Evolutionary conservation across 2,329 filamentous ascomycete species (phyloP), one percentile per base, ranked within the genome.

Genomic region (Paramyrothecium sp.): DNA sequence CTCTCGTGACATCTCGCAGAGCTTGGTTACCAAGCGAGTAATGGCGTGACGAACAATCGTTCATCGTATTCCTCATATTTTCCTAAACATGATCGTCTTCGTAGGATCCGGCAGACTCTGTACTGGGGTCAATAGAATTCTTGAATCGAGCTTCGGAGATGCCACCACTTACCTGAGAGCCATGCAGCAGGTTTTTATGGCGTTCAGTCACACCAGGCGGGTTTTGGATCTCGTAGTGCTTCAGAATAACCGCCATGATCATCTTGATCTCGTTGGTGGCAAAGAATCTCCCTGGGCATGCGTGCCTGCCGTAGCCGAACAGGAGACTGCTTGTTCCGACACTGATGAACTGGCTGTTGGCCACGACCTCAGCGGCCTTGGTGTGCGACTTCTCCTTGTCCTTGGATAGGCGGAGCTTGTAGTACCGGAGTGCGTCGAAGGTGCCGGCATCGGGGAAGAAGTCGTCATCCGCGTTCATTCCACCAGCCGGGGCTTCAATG

Each of bases 341-440:
- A 61, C 72, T 75, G 30, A 74, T 75, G 57, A 79, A 77, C 64
- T 79, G 77, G 62, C 75, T 69, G 38, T 65, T 58, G 30, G 61
- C 60, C 17, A 59, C 58, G 21, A 60, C 55, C 48, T 65, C 61
- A 22, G 63, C 56, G 21, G 62, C 58, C 53, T 61, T 56, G 30
- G 51, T 34, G 44, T 48, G 46, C 19, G 49, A 26, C 11, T 26
- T 30, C 57, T 1, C 61, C 57, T 1, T 46, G 21, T 11, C 54
- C 54, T 54, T 63, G 58, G 62, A 61, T 55, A 72, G 69, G n/a
- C 74, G 70, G 58, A 75, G 59, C 50, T 67, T 74, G 66, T 77
- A 77, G 66, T 79, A 80, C 51, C 78, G 75, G 54, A 80, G 61
- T 2, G 76, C 72, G 56, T 81, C 78, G 47, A 80, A 77, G 1